phyloP scores from a whole-genome alignment of 2,329 filamentous ascomycete species.

The Microcyclospora pomicola region DNA sequence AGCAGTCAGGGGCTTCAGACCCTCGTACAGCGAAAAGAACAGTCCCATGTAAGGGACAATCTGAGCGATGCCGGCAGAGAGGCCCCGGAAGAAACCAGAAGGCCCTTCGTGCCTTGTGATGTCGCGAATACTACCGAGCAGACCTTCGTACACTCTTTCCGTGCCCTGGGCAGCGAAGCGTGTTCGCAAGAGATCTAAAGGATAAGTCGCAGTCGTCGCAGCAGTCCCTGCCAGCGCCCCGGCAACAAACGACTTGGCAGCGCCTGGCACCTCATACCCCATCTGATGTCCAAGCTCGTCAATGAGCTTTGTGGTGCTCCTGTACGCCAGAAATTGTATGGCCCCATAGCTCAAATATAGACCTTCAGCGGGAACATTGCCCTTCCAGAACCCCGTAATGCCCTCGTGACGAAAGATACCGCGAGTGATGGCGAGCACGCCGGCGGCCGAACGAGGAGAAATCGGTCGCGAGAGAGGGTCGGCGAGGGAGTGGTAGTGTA shows the following conservation, averaged over 20 bases:
- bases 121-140: slow-evolving; percentile 53
- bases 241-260: slow-evolving; percentile 67
- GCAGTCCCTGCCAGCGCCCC: slow-evolving; percentile 71
- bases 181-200: slow-evolving; percentile 81
- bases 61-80: slow-evolving; percentile 68
- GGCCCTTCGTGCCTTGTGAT: slow-evolving; percentile 65
- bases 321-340: slow-evolving; percentile 81
- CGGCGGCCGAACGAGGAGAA: slow-evolving; percentile 9
- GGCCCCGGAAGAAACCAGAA: slow-evolving; percentile 74
- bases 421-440: slow-evolving; percentile 24
- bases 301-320: slow-evolving; percentile 55
- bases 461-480: slow-evolving; percentile 50
- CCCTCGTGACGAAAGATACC: slow-evolving; percentile 73
- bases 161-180: slow-evolving; percentile 90
- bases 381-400: slow-evolving; percentile 82
- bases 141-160: slow-evolving; percentile 61
- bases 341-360: slow-evolving; percentile 88
- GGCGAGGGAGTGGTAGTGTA: slow-evolving; percentile 74
- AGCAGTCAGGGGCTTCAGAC: slow-evolving; percentile 37
- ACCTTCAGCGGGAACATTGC: slow-evolving; percentile 87
- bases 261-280: slow-evolving; percentile 44
- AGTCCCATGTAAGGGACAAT: slow-evolving; percentile 95
- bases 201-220: slow-evolving; percentile 77
- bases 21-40: slow-evolving; percentile 85
- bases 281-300: slow-evolving; percentile 35